Evolutionary conservation across 2,329 filamentous ascomycete species (phyloP).

Genomic region (Fusarium brachygibbosum): DNA sequence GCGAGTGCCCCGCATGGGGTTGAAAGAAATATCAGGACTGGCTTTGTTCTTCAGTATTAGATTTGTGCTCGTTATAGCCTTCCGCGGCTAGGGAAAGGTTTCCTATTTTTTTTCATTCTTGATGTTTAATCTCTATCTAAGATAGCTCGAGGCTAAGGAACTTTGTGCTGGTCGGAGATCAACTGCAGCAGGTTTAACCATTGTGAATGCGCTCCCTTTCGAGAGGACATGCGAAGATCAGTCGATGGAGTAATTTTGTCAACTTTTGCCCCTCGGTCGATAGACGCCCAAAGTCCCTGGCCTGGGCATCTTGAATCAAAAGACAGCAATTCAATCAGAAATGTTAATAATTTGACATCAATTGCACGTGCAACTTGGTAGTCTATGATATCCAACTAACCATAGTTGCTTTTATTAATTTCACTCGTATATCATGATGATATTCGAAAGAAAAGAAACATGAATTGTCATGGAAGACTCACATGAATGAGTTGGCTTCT

Average conservation of each 20-base stretch:
- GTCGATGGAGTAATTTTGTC: constrained; percentile 13
- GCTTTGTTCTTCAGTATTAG: background rate
- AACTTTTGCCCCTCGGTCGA: constrained; percentile 13
- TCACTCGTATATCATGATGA: background rate
- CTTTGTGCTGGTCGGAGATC: background rate
- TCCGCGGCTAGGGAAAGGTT: background rate
- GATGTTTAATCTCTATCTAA: too few species aligned
- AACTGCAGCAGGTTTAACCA: background rate
- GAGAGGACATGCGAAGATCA: background rate
- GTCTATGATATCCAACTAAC: rapidly evolving
- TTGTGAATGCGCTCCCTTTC: background rate
- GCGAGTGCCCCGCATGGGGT: constrained; percentile 46
- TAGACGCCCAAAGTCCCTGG: background rate
- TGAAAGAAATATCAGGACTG: constrained; percentile 26
- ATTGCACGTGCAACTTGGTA: background rate
- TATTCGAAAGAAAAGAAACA: background rate
- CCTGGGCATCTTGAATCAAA: background rate
- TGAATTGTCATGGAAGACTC: background rate
- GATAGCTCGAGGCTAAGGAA: background rate
- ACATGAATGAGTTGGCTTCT: background rate
- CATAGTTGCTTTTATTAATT: background rate
- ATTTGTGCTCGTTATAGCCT: background rate
- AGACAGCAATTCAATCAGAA: background rate
- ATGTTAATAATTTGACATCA: background rate
- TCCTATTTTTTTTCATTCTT: too few species aligned